Conservation (phyloP, 371 early-diverging fungal genomes). For the Encephalitozoon romaleae region DNA sequence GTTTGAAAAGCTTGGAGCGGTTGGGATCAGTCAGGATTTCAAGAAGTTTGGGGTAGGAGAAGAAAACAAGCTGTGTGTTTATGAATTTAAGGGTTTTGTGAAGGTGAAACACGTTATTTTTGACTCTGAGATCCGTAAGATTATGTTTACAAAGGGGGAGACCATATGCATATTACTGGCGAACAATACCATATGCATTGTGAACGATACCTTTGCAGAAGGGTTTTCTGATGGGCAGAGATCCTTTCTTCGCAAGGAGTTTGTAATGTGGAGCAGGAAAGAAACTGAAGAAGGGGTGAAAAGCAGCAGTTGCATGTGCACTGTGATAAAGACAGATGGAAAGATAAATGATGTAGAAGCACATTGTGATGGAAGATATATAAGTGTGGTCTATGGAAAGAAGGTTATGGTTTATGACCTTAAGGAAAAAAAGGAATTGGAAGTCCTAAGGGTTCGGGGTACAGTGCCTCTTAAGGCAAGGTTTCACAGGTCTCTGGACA, state of each 20-base stretch:
- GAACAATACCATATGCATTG: not conserved
- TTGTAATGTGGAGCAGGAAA: not conserved
- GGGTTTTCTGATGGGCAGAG: not conserved
- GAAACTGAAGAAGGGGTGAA: not conserved
- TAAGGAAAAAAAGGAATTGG: not conserved
- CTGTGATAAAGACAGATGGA: not conserved
- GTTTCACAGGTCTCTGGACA: not conserved
- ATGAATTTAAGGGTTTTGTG: not conserved
- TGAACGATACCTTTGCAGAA: not conserved
- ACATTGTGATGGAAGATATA: not conserved
- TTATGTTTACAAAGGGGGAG: not conserved
- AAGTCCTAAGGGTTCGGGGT: not conserved
- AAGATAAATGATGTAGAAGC: not conserved
- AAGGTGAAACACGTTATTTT: not conserved
- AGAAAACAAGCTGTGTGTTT: not conserved
- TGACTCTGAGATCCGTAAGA: not conserved
- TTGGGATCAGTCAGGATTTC: not conserved
- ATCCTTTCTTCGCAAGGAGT: not conserved
- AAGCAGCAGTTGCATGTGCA: not conserved
- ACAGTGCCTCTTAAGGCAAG: not conserved
- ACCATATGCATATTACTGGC: not conserved
- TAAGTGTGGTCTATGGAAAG: not conserved
- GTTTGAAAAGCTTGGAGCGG: not conserved
- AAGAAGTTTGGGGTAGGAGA: not conserved
- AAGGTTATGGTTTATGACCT: not conserved